A percentile compares a stretch with the other conserved stretches of the same genome.
Evolutionary conservation across 2,329 filamentous ascomycete genomes (phyloP).

Genomic region (Orbilia ellipsospora): DNA sequence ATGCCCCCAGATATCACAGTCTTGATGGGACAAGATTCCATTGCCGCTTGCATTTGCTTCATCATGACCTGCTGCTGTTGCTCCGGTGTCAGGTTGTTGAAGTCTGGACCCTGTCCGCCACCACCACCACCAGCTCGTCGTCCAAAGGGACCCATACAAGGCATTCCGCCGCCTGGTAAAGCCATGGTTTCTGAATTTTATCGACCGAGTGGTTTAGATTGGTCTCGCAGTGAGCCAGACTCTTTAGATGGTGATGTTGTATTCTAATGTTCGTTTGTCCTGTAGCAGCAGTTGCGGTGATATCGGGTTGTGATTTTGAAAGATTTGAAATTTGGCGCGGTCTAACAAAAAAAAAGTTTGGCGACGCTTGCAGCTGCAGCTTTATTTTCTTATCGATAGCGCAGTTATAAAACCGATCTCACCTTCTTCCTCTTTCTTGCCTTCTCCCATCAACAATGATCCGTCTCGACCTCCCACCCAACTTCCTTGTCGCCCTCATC

Average conservation of each 20-base stretch:
- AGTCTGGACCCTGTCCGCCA: constrained; percentile 14
- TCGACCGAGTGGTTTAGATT: no score
- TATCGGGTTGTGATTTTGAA: background rate
- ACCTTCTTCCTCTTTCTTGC: no score
- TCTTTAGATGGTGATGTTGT: background rate
- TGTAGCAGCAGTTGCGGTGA: background rate
- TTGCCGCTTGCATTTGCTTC: constrained; percentile 76
- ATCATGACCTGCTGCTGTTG: constrained; percentile 60
- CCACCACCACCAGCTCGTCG: constrained; percentile 21
- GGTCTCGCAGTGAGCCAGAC: no score
- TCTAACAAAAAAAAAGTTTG: background rate
- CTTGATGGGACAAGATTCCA: constrained; percentile 94
- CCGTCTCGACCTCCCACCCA: constrained; percentile 48
- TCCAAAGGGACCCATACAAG: constrained; percentile 38
- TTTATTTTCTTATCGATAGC: background rate
- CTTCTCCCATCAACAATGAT: constrained; percentile 13
- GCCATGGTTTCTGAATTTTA: constrained; percentile 29
- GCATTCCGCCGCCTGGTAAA: constrained; percentile 49
- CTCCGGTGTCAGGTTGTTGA: constrained; percentile 60
- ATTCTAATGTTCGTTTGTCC: background rate
- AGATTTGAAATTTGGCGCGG: background rate
- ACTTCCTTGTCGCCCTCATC: constrained; percentile 54
- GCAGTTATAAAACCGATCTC: background rate
- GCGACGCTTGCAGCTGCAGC: background rate
- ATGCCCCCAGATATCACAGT: constrained; percentile 88